These are phyloP conservation scores for Primulina eburnea DNA, from an alignment of 257 asterid species.

Conservation along the genomic window DNA sequence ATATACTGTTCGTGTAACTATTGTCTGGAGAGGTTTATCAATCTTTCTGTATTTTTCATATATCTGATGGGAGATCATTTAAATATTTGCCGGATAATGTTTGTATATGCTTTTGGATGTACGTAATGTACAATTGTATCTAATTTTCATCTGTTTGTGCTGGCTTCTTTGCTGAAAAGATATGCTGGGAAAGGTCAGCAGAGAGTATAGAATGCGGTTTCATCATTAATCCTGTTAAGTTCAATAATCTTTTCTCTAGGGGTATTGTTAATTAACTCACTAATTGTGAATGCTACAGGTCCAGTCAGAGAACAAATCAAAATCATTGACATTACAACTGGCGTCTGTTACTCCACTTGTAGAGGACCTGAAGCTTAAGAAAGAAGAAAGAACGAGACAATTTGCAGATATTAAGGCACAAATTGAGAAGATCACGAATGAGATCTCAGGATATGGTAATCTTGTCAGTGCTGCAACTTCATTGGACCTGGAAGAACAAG, in stretches of 20 bases:
- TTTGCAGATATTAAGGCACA: constrained; percentile 68
- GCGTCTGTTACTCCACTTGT: constrained; percentile 67
- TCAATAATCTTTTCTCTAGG: neutral
- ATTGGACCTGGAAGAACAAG: constrained; percentile 63
- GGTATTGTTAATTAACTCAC: constrained; percentile 18
- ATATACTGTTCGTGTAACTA: neutral
- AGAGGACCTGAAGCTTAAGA: constrained; percentile 67
- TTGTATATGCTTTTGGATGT: neutral
- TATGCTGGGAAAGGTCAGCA: neutral
- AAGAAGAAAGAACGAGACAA: constrained; percentile 77
- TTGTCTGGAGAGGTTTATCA: neutral
- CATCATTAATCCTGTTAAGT: neutral
- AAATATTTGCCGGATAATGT: neutral
- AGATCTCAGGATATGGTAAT: constrained; percentile 71
- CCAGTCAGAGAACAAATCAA: constrained; percentile 49
- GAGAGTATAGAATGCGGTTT: neutral
- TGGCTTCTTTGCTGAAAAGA: neutral
- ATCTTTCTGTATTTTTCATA: neutral
- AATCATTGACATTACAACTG: constrained; percentile 71
- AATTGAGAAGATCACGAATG: constrained; percentile 73
- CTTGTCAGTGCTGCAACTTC: constrained; percentile 35
- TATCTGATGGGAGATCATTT: neutral
- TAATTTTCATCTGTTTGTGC: neutral
- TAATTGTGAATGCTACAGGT: constrained; percentile 39
- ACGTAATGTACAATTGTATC: neutral